Evolutionary conservation across 768 basidiomycete genomes (phyloP).

Genomic region (Pisolithus microcarpus): DNA sequence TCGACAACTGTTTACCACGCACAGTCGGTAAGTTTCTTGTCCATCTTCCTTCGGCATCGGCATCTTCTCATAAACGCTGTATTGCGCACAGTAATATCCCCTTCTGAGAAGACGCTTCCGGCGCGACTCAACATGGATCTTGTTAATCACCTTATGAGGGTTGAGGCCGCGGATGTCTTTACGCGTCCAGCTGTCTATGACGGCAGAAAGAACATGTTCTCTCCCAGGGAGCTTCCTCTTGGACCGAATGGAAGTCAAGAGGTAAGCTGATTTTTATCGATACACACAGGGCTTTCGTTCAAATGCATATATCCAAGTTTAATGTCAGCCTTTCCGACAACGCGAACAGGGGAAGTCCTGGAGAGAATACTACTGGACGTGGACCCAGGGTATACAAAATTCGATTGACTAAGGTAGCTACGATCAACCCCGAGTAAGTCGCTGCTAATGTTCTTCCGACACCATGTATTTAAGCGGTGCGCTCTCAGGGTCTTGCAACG

Average conservation of each 20-base stretch:
- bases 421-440: conserved; percentile 49
- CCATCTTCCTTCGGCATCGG: neutral
- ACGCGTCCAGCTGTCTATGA: conserved; percentile 72
- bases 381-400: conserved; percentile 65
- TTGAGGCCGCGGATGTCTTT: conserved; percentile 56
- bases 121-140: conserved; percentile 64
- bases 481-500: conserved; percentile 49
- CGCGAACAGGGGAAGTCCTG: conserved; percentile 25
- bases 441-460: neutral
- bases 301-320: conserved; percentile 38
- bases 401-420: conserved; percentile 48
- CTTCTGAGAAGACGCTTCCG: conserved; percentile 64
- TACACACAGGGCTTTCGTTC: neutral
- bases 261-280: conserved; percentile 27
- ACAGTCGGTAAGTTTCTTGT: conserved; percentile 16
- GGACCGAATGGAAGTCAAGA: conserved; percentile 44
- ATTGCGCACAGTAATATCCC: conserved; percentile 45
- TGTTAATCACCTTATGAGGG: conserved; percentile 54
- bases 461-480: conserved; percentile 14
- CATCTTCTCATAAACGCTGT: conserved; percentile 9
- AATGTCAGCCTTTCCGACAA: conserved; percentile 46
- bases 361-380: conserved; percentile 26
- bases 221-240: conserved; percentile 54
- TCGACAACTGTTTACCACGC: conserved; percentile 5
- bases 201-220: conserved; percentile 72